Evolutionary conservation across 2,329 filamentous ascomycete genomes (phyloP), one percentile per base, ranked within the genome.

Genomic region (Talaromyces atroroseus): DNA sequence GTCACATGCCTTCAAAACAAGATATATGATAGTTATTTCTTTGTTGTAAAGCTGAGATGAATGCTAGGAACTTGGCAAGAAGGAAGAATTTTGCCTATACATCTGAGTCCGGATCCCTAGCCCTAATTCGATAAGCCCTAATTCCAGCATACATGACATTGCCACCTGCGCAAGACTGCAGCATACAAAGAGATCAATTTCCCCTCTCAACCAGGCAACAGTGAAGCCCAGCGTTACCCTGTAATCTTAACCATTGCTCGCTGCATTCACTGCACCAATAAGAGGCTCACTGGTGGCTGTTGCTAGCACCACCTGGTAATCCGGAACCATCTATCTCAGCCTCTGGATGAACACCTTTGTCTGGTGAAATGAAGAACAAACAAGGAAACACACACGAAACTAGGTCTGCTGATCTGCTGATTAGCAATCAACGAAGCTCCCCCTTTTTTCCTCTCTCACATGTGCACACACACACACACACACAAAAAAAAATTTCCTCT

Each of bases 211-310:
- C 2, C n/a, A 40, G 36, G 16, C 5, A 18, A 8, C 36, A 40
- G 36, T 40, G 36, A 40, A 20, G 16, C 5, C 26, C n/a, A 24
- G n/a, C 48, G 38, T 52, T 52, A 44, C 36, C 23, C 24, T 52
- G 4, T 52, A 42, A 52, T 46, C 45, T 36, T 23, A 21, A 18
- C 32, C 20, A 45, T 52, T 52, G 23, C 26, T 42, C 51, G 24
- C 50, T 44, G 24, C 26, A 36, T 52, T 45, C 40, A 46, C 26
- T 52, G 40, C 29, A 24, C 51, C 26, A 53, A 53, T 36, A 20
- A n/a, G 24, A 47, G 42, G 14, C 18, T 34, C 24, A 52, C 26
- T 45, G 26, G 18, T 29, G 49, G 38, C 23, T 34, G 29, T n/a
- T 45, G 20, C 4, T 2, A 18, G 36, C 40, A 20, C 18, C 23